Base-by-base conservation (phyloP, 225 moss, liverwort and hornwort species). In the Climacium dendroides region DNA sequence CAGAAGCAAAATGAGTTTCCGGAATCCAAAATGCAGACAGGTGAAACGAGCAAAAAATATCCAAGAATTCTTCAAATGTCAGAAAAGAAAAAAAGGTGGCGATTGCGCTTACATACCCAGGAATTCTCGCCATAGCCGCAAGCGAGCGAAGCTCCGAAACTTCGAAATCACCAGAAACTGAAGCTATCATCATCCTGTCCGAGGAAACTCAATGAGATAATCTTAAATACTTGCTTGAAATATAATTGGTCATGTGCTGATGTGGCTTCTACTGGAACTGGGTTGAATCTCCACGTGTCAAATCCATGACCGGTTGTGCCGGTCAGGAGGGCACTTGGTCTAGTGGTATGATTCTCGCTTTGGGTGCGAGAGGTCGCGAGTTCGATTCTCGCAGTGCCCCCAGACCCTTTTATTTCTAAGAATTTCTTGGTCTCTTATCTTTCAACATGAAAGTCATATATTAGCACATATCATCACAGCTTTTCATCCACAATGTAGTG, bases 311-410 rank as follows among this genome's bases (percentile, higher is more conserved):
- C n/a, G n/a, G n/a, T n/a, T n/a, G n/a, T n/a, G n/a, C n/a, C n/a
- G n/a, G n/a, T n/a, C n/a, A n/a, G n/a, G n/a, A n/a, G n/a, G 76
- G 76, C 88, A 84, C 84, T 88, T 83, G 87, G 82, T 74, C 81
- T 81, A 81, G 81, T 74, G 87, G 82, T 54, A 73, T 74, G 72
- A 87, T 85, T 86, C 85, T 81, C 76, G 81, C 85, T 85, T 86
- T 82, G 85, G 81, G 89, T 75, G 86, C 81, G 82, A 86, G 86
- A 86, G 86, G 89, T 86, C 76, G 77, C 76, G 86, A 89, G 89
- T 86, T 89, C 89, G 86, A 86, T 89, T 86, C 86, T 89, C 82
- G 82, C 82, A 89, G 86, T 86, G 86, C 89, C 89, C 89, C 79
- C 0, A 1, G 0, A 0, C 0, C 2, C 0, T 16, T 54, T 50